Evolutionary conservation across 768 basidiomycete species (phyloP).

Genomic region (Agrocybe praecox): DNA sequence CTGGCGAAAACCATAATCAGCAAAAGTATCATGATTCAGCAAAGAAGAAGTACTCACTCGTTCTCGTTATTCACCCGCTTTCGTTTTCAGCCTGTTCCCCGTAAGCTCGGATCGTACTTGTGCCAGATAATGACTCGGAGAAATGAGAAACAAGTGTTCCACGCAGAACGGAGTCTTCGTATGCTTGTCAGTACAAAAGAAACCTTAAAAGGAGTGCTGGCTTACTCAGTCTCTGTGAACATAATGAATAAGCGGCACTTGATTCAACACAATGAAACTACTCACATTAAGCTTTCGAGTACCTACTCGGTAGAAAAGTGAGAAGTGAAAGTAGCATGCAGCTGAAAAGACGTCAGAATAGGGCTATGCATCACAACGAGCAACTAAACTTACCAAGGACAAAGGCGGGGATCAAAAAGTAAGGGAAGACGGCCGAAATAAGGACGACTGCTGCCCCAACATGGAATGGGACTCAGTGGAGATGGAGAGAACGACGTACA

Average conservation of each 20-base stretch:
- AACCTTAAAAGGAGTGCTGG: neutral
- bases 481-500: too few species aligned
- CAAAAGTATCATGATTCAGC: neutral
- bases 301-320: conserved; percentile 80
- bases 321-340: conserved; percentile 61
- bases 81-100: conserved; percentile 77
- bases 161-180: conserved; percentile 73
- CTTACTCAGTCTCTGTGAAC: conserved; percentile 52
- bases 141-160: conserved; percentile 89
- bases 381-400: conserved; percentile 18
- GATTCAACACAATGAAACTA: too few species aligned
- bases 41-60: neutral
- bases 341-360: neutral
- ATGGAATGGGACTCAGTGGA: too few species aligned
- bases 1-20: conserved; percentile 33
- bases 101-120: conserved; percentile 87
- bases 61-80: conserved; percentile 79
- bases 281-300: conserved; percentile 82
- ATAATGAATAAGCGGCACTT: neutral
- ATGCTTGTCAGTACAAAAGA: neutral
- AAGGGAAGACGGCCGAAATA: conserved; percentile 74
- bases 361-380: neutral
- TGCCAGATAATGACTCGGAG: conserved; percentile 83
- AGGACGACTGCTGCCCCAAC: conserved; percentile 78
- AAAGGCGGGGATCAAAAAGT: conserved; percentile 77